Base-by-base conservation (phyloP, 768 basidiomycete genomes). In the Paxillus involutus region DNA sequence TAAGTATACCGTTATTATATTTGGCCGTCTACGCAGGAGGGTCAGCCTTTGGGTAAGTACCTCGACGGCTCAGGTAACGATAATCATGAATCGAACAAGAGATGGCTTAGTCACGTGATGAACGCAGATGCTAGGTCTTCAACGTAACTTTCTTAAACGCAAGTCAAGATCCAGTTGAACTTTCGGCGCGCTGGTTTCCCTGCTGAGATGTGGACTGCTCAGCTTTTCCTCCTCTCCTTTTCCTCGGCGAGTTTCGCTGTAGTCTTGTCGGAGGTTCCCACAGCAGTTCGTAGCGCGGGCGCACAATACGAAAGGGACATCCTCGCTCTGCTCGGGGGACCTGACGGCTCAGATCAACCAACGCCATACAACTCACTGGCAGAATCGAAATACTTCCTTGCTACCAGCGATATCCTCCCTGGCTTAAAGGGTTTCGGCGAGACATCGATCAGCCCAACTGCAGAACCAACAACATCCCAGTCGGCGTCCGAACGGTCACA, bases 291-390 rank as follows among this genome's bases (percentile, higher is more conserved):
- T 36, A 37, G 21, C 40, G 14, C 47, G 14, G 47, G 41, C 46
- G 16, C 37, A 29, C 19, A 42, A 21, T 16, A 26, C 43, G 33
- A 21, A 36, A 52, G 57, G 16, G 57, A 56, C 49, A 14, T 70
- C 17, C 21, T 70, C 16, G 32, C 57, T 51, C 37, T 70, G 0
- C 53, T 70, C 42, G 52, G 17, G 40, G 49, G 21, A 19, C 19
- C 21, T 24, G 51, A 30, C 26, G 39, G 30, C 26, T 26, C 40
- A 35, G 33, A 39, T 50, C 33, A 50, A 1, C 17, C 24, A 30
- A 17, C 17, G 30, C 26, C 39, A 49, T 35, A 41, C n/a, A n/a
- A 29, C 42, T 19, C 24, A 17, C 36, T 32, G 35, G 35, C 5
- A 35, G 35, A 6, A 33, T 32, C 17, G 19, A 33, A 14, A 17